Conservation (phyloP, 2,329 filamentous ascomycete genomes). For the Mollisiaceae sp. region DNA sequence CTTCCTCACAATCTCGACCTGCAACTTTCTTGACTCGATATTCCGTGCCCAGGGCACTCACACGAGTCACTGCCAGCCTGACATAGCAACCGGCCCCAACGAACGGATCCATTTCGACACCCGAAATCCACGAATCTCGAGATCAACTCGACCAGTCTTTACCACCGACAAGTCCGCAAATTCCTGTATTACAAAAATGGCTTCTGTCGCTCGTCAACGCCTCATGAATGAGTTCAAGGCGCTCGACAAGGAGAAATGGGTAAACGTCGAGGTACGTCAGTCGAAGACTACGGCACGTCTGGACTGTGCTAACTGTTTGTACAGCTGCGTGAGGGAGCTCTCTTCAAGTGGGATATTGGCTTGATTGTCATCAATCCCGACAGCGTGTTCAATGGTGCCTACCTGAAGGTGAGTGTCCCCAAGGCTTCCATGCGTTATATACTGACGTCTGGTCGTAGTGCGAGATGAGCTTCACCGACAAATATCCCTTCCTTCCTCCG, state of each 20-base stretch:
- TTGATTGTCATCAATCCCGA: constrained; percentile 93
- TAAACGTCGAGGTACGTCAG: constrained; percentile 75
- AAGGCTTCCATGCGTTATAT: not conserved
- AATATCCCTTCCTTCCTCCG: constrained; percentile 90
- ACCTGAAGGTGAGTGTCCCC: constrained; percentile 67
- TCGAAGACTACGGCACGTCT: not conserved
- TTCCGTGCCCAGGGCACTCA: constrained; percentile 10
- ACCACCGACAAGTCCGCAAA: constrained; percentile 18
- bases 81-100: not conserved
- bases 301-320: constrained; percentile 24
- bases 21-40: not conserved
- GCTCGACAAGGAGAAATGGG: constrained; percentile 90
- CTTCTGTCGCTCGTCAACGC: constrained; percentile 70
- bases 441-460: constrained; percentile 53
- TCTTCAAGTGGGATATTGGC: constrained; percentile 86
- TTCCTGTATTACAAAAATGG: constrained; percentile 28
- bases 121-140: not conserved
- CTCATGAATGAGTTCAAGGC: constrained; percentile 87
- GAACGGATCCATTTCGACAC: not conserved
- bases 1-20: not conserved
- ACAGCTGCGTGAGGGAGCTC: constrained; percentile 72
- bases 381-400: constrained; percentile 89
- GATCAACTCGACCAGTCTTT: constrained; percentile 16
- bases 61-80: constrained; percentile 18
- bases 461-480: constrained; percentile 83